Base-by-base conservation (phyloP, 1,284 basidiomycete species). In the Leccinum subatratum region DNA sequence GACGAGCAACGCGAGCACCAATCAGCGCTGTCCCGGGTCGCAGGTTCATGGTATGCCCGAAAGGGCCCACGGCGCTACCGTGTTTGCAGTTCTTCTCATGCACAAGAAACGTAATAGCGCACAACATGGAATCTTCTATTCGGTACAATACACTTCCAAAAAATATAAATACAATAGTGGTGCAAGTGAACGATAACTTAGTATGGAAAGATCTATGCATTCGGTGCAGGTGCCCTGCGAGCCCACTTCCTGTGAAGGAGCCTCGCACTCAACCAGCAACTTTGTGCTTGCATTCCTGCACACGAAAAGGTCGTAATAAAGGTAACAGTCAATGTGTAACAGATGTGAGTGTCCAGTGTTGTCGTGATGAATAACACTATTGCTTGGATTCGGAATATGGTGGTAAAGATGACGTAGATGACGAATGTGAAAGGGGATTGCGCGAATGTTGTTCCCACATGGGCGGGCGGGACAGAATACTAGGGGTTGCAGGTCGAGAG, bases 401-500 rank as follows among this genome's bases (percentile, higher is more conserved):
- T 57, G 75, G 75, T 22, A 76, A 62, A 6, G 75, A 76, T 32
- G 77, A 68, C 3, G 77, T 77, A 3, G 76, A 76, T 51, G 75
- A 78, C 6, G 71, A 77, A 60, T 77, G 70, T 4, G 64, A 68
- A 14, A 77, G 69, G 8, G 39, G 62, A 16, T 70, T 69, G 20
- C 62, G 66, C 32, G 67, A 66, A 5, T 68, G 68, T 64, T 73
- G 63, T 28, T 69, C 68, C 77, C 75, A 76, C 54, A 56, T 60
- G 9, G 62, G 58, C 8, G 70, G 65, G 69, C 4, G n/a, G 54
- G 77, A 63, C 1, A 62, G n/a, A 9, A 75, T 68, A 14, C 78
- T 82, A 1, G 89, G 89, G 3, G 89, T 89, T 20, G 83, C 81
- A 18, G 90, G 89, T 20, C 85, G 81, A 30, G 86, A 87, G 2